phyloP scores from a whole-genome alignment of 306 rosid species.

The Cercis canadensis region DNA sequence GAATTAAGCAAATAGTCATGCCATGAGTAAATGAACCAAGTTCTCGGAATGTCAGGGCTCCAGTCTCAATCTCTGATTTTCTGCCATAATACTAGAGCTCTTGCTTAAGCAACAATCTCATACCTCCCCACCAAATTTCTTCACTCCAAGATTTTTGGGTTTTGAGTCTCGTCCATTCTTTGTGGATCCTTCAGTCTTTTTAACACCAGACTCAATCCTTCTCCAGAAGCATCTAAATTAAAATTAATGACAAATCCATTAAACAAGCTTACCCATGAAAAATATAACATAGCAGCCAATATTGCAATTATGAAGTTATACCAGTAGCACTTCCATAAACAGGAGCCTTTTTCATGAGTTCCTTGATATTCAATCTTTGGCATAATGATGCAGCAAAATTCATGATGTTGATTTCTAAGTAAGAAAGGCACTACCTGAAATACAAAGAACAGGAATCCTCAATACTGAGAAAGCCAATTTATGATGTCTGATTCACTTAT shows the following conservation, averaged over 20 bases:
- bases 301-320: constrained; percentile 39
- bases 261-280: constrained; percentile 20
- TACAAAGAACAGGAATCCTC: too few relatives aligned
- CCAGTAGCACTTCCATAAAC: constrained; percentile 64
- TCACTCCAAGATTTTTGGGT: constrained; percentile 46
- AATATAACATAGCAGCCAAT: constrained; percentile 12
- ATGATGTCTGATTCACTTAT: too few relatives aligned
- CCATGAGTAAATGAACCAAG: too few relatives aligned
- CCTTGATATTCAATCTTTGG: constrained; percentile 70
- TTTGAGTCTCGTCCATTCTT: constrained; percentile 92
- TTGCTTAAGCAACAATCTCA: background rate
- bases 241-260: constrained; percentile 21
- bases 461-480: too few relatives aligned
- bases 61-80: background rate
- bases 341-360: constrained; percentile 62
- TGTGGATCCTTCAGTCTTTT: constrained; percentile 84
- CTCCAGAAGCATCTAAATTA: constrained; percentile 64
- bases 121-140: background rate
- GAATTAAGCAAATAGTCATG: background rate
- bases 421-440: too few relatives aligned
- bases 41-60: background rate
- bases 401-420: constrained; percentile 43
- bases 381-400: constrained; percentile 63
- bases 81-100: background rate
- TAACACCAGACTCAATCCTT: constrained; percentile 76